Evolutionary conservation across 495 filamentous ascomycete genomes (phyloP).

Genomic region (Podospora bellae-mahoneyi): DNA sequence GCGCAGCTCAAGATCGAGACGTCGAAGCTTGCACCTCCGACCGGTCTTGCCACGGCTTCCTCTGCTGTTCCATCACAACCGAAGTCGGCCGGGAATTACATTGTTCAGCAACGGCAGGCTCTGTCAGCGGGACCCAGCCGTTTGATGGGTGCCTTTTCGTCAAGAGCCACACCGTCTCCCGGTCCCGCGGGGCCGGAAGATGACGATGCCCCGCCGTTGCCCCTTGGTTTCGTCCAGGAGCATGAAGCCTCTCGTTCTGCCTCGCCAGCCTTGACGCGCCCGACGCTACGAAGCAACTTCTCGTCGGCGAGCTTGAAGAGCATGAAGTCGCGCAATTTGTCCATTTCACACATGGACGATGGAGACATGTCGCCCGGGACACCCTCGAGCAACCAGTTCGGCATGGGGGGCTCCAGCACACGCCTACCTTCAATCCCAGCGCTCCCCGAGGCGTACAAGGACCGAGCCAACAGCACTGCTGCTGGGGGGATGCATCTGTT

Average conservation of each 20-base stretch:
- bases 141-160: constrained; percentile 27
- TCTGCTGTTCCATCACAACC: constrained; percentile 45
- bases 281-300: constrained; percentile 69
- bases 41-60: constrained; percentile 39
- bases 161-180: constrained; percentile 35
- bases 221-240: constrained; percentile 26
- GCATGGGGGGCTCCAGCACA: constrained; percentile 43
- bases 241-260: constrained; percentile 37
- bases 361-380: constrained; percentile 69
- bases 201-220: constrained; percentile 28
- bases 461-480: constrained; percentile 48
- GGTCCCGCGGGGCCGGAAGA: constrained; percentile 25
- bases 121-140: constrained; percentile 40
- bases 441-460: constrained; percentile 54
- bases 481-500: constrained; percentile 77
- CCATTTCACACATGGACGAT: constrained; percentile 67
- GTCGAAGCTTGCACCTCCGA: constrained; percentile 38
- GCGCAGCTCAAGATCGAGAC: constrained; percentile 93
- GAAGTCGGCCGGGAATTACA: constrained; percentile 34
- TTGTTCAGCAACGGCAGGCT: constrained; percentile 46
- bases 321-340: constrained; percentile 68
- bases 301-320: constrained; percentile 74
- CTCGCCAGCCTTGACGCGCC: constrained; percentile 40
- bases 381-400: constrained; percentile 62
- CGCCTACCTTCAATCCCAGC: constrained; percentile 54